Percentiles rank a stretch among this genome's conserved stretches.
Evolutionary conservation across 495 filamentous ascomycete genomes (phyloP).

Genomic region (Lophiotrema nucula): DNA sequence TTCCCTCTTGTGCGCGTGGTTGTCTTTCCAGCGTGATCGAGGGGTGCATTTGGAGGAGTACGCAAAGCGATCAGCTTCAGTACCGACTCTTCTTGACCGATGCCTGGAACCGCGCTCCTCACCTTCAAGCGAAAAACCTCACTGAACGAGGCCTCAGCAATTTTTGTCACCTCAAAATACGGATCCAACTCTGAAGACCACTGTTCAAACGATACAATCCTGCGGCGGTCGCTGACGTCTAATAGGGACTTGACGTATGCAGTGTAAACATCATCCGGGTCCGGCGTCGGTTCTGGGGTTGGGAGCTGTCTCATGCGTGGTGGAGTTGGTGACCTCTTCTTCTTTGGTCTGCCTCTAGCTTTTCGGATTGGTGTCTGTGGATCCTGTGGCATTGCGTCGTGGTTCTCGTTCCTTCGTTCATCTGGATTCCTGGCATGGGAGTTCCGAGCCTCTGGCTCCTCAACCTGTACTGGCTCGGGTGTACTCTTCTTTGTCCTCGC

Average conservation of each 20-base stretch:
- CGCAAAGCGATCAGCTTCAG: conserved; percentile 46
- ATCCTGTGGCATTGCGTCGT: not conserved
- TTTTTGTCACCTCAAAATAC: conserved; percentile 56
- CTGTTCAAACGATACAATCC: conserved; percentile 27
- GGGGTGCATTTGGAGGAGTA: conserved; percentile 38
- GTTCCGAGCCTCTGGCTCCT: not conserved
- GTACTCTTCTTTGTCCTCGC: not conserved
- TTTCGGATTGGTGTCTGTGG: not conserved
- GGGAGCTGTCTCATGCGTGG: not conserved
- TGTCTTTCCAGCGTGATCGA: not conserved
- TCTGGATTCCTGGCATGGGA: not conserved
- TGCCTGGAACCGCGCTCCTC: conserved; percentile 38
- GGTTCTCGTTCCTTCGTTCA: not conserved
- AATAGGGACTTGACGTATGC: conserved; percentile 23
- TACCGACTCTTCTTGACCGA: conserved; percentile 44
- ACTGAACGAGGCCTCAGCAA: conserved; percentile 67
- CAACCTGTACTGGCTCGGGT: not conserved
- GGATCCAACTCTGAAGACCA: conserved; percentile 55
- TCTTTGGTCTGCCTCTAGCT: not conserved
- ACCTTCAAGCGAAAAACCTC: conserved; percentile 64
- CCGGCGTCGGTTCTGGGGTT: conserved; percentile 2
- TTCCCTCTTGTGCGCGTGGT: not conserved
- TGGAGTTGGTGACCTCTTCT: not conserved
- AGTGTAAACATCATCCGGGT: conserved; percentile 9
- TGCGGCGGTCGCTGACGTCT: conserved; percentile 15